phyloP scores from a whole-genome alignment of 495 filamentous ascomycete genomes.

The Haplographium delicatum region DNA sequence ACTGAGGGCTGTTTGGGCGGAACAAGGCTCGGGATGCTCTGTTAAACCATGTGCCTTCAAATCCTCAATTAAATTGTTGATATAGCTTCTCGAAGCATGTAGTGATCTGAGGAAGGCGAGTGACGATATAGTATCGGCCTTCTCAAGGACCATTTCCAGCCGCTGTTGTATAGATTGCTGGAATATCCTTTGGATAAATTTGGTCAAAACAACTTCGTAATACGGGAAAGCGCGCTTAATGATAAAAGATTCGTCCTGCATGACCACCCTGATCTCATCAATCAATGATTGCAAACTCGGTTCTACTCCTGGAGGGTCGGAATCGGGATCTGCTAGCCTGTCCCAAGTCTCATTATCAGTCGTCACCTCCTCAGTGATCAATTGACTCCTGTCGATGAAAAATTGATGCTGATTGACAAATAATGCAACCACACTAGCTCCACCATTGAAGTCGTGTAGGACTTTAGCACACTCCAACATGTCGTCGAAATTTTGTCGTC shows the following conservation, averaged over 20 bases:
- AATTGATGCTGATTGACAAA: slow-evolving; percentile 99
- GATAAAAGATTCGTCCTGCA: slow-evolving; percentile 93
- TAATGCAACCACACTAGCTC: slow-evolving; percentile 84
- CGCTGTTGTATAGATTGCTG: slow-evolving; percentile 97
- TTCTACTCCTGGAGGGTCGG: slow-evolving; percentile 84
- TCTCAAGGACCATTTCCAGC: slow-evolving; percentile 92
- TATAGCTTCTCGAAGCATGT: slow-evolving; percentile 82
- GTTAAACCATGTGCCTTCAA: slow-evolving; percentile 92
- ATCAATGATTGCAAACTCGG: slow-evolving; percentile 85
- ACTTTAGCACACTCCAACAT: slow-evolving; percentile 96
- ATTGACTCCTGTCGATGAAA: slow-evolving; percentile 88
- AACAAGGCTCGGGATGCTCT: slow-evolving; percentile 87
- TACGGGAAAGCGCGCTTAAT: slow-evolving; percentile 95
- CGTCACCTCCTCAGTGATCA: slow-evolving; percentile 85
- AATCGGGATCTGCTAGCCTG: slow-evolving; percentile 86
- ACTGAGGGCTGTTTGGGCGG: slow-evolving; percentile 74
- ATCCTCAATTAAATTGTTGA: slow-evolving; percentile 81
- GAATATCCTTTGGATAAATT: slow-evolving; percentile 92
- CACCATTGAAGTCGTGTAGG: slow-evolving; percentile 91
- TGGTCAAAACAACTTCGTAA: slow-evolving; percentile 85
- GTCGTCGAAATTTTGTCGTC: slow-evolving; percentile 87
- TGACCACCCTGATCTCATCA: slow-evolving; percentile 91
- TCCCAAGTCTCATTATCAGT: slow-evolving; percentile 83
- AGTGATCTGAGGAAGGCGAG: slow-evolving; percentile 87
- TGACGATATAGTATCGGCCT: slow-evolving; percentile 83